Evolutionary conservation across 768 basidiomycete species (phyloP).

Genomic region (Boletus tylopilopsis): DNA sequence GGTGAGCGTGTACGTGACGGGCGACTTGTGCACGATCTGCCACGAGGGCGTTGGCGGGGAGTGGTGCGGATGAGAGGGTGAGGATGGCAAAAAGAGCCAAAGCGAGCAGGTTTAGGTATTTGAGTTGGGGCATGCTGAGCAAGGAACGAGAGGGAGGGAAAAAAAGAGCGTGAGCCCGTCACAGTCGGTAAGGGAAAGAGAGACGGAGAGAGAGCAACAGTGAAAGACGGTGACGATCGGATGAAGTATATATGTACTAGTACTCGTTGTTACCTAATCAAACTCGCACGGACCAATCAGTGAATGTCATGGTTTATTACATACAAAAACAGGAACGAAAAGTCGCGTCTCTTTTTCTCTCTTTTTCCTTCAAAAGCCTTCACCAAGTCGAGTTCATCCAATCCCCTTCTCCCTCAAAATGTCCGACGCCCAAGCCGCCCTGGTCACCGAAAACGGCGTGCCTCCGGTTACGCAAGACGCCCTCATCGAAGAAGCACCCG

Average conservation of each 20-base stretch:
- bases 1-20: conserved; percentile 46
- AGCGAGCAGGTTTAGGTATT: conserved; percentile 56
- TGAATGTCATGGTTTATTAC: too few species aligned
- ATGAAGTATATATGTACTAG: not conserved
- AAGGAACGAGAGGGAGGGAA: conserved; percentile 2
- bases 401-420: conserved; percentile 68
- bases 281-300: conserved; percentile 16
- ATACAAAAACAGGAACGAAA: too few species aligned
- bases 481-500: conserved; percentile 64
- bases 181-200: conserved; percentile 13
- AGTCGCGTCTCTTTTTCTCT: conserved; percentile 9
- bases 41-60: conserved; percentile 52
- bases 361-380: conserved; percentile 65
- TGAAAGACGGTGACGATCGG: too few species aligned
- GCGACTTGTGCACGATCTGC: conserved; percentile 36
- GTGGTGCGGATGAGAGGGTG: conserved; percentile 43
- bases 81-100: conserved; percentile 56
- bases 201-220: too few species aligned
- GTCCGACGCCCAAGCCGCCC: conserved; percentile 90
- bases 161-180: conserved; percentile 15
- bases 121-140: conserved; percentile 42
- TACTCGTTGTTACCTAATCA: conserved; percentile 21
- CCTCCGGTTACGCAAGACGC: conserved; percentile 71
- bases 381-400: conserved; percentile 53
- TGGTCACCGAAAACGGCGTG: conserved; percentile 79